Base-by-base conservation (phyloP, 345 rosid genomes). In the Iberis pinnata region DNA sequence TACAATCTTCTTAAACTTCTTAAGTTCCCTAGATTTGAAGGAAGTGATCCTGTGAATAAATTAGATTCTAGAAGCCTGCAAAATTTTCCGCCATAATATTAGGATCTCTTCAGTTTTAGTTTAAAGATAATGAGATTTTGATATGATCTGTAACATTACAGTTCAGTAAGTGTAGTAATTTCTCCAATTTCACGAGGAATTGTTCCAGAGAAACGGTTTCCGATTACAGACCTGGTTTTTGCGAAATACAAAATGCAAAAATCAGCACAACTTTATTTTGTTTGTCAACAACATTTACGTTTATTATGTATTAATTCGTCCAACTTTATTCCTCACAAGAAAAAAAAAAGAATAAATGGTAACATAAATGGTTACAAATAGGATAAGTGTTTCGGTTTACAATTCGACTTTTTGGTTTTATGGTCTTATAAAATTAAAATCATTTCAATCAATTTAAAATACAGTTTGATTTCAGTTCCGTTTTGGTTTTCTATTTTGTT, bases 41-140 rank as follows among this genome's bases (percentile, higher is more conserved):
- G 89, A 46, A 92, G 76, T 47, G 75, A 17, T 43, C 98, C 98
- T 11, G 41, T 65, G 12, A 92, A 72, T 38, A 60, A 39, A 72
- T 85, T 92, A 71, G 64, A 50, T 53, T 84, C 95, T 65, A 92
- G 31, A 58, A 73, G 61, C 69, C 98, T 92, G 71, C 8, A 68
- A 56, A n/a, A n/a, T 10, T 19, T 31, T 14, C 0, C n/a, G n/a
- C 12, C n/a, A n/a, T n/a, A n/a, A n/a, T n/a, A n/a, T n/a, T n/a
- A n/a, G n/a, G n/a, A n/a, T n/a, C n/a, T n/a, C n/a, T 9, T 43
- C 15, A 36, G 0, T 43, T 53, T 1, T 36, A 43, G 24, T 49
- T 42, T 18, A 3, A 39, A 13, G 50, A 51, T 45, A 31, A 13
- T 29, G 18, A 29, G 16, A 19, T 20, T n/a, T 13, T n/a, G 22